Evolutionary conservation across 805 yeast genomes (phyloP), one percentile per base, ranked within the genome.

Genomic region (Candida verbasci): DNA sequence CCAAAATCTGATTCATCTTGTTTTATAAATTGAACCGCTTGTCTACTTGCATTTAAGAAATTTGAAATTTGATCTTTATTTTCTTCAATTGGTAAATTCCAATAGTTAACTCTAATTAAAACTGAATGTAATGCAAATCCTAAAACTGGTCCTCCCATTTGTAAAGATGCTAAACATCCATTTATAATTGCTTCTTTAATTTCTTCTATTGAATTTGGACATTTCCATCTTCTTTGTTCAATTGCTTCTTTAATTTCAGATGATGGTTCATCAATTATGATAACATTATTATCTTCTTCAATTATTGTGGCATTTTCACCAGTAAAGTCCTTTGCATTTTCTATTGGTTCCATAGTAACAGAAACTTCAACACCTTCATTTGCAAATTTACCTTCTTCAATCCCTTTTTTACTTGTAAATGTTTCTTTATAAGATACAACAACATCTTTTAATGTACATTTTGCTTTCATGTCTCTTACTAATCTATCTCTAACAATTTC

Each of bases 391-490:
- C 60, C 50, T 1, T 52, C 46, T 3, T 47, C 37, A 8, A n/a
- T 12, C 11, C 28, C 27, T 18, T 26, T 31, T 11, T 38, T 29
- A 15, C 41, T 38, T 10, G 37, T 15, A 17, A 55, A 52, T 9
- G 86, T 75, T 57, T 93, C 98, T 52, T 86, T 87, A 57, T 85
- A 91, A 0, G 97, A 84, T 4, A 93, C 96, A 65, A 80, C 86
- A 15, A 93, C 86, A 35, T 81, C 80, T 31, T 96, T 88, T 26
- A 87, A 70, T 22, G 80, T 80, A 1, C 86, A 83, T 38, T 81
- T 78, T 3, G 95, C 96, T 55, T 82, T 82, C 72, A 88, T 70
- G 40, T 87, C 95, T 29, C 74, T 75, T n/a, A 86, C 61, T 28
- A 88, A 69, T 38, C 97, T 69, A 49, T 86, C 93, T 32, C 70